A percentile compares a stretch with the other conserved stretches of the same genome.
phyloP scores from a whole-genome alignment of 2,329 filamentous ascomycete species.

The Pseudohalonectria lignicola region DNA sequence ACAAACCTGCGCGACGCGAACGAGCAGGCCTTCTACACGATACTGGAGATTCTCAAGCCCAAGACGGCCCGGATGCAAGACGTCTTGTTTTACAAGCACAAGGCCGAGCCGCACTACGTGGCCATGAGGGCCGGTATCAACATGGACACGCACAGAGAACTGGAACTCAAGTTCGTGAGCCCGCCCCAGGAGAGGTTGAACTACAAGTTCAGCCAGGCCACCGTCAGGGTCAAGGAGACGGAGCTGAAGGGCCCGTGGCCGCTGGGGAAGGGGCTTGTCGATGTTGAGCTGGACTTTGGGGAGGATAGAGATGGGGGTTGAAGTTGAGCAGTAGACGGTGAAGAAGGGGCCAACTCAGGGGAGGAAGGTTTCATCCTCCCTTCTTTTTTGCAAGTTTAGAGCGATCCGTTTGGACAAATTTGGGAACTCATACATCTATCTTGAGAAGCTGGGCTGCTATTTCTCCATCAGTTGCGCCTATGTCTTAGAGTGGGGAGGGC shows the following conservation, averaged over 20 bases:
- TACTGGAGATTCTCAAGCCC: background rate
- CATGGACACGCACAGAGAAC: background rate
- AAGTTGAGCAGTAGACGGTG: background rate
- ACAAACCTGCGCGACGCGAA: constrained; percentile 6
- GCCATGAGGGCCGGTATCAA: background rate
- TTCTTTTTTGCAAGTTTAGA: too few relatives aligned
- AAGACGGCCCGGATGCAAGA: background rate
- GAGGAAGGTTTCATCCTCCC: too few relatives aligned
- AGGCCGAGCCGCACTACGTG: background rate
- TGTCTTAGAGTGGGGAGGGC: too few relatives aligned
- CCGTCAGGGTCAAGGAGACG: background rate
- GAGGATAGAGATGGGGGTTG: background rate
- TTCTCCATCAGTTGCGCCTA: too few relatives aligned
- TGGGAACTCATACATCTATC: too few relatives aligned
- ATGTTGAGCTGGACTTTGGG: background rate
- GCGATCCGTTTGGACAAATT: too few relatives aligned
- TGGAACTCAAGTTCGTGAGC: background rate
- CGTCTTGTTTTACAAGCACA: background rate
- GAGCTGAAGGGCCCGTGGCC: background rate
- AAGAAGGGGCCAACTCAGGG: background rate
- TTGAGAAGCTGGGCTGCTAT: too few relatives aligned
- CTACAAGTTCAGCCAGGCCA: background rate
- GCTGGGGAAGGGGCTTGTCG: background rate
- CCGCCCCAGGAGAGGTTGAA: background rate
- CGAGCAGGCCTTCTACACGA: constrained; percentile 3